Evolutionary conservation across 2,329 filamentous ascomycete genomes (phyloP), one percentile per base, ranked within the genome.

Genomic region (Botrytis paeoniae): DNA sequence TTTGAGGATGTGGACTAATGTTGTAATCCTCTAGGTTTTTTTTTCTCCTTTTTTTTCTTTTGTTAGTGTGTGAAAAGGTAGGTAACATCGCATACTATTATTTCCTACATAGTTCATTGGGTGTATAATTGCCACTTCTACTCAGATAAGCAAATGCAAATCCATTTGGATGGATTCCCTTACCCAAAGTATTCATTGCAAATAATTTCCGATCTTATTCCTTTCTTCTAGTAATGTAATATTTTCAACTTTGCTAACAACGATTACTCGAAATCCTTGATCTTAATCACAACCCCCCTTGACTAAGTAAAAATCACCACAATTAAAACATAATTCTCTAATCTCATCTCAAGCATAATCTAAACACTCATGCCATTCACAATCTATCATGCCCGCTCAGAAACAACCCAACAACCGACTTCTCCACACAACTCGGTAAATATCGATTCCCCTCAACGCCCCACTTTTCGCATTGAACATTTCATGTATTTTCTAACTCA

Each of bases 191-290:
- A n/a, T n/a, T n/a, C n/a, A n/a, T n/a, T n/a, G n/a, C n/a, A n/a
- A n/a, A n/a, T n/a, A n/a, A n/a, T n/a, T n/a, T 8, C 43, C 43
- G 4, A 22, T 6, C 25, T 51, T 4, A 9, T 5, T 25, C 3
- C 9, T 51, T 12, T 14, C 22, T 14, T 14, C 22, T 5, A 12
- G 0, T 12, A 14, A n/a, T 10, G 2, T 6, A 6, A 6, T 1
- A 51, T 51, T 4, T n/a, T 6, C 22, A 51, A 51, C 10, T 51
- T 10, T 4, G 10, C 20, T 22, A 22, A 22, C 2, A 45, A 45
- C 18, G 41, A 41, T 18, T 41, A 18, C 41, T 6, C 3, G 41
- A 41, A 18, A 41, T 41, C 41, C 14, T 41, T 41, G 41, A 18
- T 18, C 41, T 41, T 5, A 0, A 43, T 2, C 41, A 20, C 16